Evolutionary conservation across 2,329 filamentous ascomycete species (phyloP).

Genomic region (Triangularia verruculosa): DNA sequence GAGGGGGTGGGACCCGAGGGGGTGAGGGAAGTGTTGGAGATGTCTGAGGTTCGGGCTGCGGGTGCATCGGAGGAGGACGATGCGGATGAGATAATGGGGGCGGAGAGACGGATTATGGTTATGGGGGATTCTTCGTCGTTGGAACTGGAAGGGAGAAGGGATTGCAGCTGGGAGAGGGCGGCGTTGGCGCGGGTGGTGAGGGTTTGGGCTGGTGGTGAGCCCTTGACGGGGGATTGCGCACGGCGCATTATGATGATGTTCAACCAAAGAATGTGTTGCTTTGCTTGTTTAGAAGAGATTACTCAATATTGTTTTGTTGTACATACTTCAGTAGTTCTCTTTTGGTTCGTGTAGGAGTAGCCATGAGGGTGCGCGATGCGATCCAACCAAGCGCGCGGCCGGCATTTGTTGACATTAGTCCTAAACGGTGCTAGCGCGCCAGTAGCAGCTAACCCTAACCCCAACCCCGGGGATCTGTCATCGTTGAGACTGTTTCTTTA

Average conservation of each 20-base stretch:
- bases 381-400: not conserved
- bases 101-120: constrained; percentile 61
- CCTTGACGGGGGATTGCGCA: constrained; percentile 1
- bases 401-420: constrained; percentile 15
- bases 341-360: not conserved
- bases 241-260: not conserved
- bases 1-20: constrained; percentile 61
- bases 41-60: constrained; percentile 64
- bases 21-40: constrained; percentile 62
- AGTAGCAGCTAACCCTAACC: not conserved
- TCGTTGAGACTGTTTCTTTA: not conserved
- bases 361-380: not conserved
- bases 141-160: not conserved
- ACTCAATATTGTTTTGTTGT: not conserved
- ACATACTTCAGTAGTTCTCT: not conserved
- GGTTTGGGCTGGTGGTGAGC: not conserved
- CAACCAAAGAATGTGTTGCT: too few species aligned
- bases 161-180: constrained; percentile 51
- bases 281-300: not conserved
- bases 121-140: constrained; percentile 67
- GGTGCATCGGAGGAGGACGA: constrained; percentile 29
- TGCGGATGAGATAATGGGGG: constrained; percentile 63
- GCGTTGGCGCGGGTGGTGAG: constrained; percentile 19
- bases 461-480: too few species aligned
- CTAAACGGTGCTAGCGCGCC: constrained; percentile 8